Conservation (phyloP, 345 rosid species). For the Citropsis articulata region DNA sequence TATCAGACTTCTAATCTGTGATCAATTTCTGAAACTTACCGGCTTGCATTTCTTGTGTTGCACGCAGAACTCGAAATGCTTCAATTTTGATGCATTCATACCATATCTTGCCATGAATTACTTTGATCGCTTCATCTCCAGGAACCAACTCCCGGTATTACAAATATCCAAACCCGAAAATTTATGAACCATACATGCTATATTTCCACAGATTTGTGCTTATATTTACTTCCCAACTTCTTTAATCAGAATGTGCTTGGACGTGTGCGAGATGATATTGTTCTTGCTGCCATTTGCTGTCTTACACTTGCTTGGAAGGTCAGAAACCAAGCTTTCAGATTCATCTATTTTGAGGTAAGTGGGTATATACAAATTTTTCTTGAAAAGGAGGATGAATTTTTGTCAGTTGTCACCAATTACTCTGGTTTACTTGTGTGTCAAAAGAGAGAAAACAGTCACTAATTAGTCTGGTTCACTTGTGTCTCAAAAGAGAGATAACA, state of each 20-base stretch:
- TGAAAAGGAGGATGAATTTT: neutral
- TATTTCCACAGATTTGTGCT: neutral
- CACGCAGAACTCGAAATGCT: neutral
- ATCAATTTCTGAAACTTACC: neutral
- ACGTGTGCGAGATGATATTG: neutral
- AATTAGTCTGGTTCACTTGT: neutral
- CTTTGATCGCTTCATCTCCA: conserved; percentile 7
- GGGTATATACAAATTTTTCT: too few species aligned
- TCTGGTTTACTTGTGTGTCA: neutral
- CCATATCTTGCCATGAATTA: conserved; percentile 9
- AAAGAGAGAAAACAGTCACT: neutral
- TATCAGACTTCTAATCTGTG: too few species aligned
- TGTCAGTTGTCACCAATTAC: neutral
- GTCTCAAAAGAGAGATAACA: neutral
- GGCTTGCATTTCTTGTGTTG: too few species aligned
- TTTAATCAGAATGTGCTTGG: neutral
- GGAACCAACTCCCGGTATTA: conserved; percentile 5
- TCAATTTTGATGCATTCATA: neutral
- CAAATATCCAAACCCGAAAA: neutral
- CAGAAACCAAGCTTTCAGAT: neutral
- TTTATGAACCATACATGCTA: neutral
- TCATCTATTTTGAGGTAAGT: neutral
- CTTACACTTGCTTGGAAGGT: neutral
- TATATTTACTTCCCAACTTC: neutral
- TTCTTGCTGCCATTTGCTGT: neutral